Conservation (phyloP, 2,329 filamentous ascomycete species). For the Metarhizium guizhouense region DNA sequence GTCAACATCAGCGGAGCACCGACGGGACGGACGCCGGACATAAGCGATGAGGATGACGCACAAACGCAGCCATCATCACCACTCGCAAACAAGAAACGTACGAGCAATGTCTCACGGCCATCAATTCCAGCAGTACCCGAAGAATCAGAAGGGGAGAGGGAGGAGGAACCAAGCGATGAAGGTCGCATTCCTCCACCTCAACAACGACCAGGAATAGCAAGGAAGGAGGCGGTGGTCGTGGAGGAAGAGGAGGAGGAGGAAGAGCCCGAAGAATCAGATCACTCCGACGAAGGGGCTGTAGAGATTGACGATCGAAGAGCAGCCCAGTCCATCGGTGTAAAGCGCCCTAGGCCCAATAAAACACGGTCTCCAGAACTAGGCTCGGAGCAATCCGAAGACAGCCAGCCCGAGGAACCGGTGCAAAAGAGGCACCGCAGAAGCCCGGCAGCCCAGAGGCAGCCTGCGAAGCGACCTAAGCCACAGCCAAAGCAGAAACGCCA, state of each 20-base stretch:
- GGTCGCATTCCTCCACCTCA: neutral
- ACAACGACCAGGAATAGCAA: neutral
- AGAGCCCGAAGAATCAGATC: slow-evolving; percentile 6
- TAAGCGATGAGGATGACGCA: neutral
- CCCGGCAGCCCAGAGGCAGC: slow-evolving; percentile 34
- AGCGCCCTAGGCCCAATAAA: slow-evolving; percentile 30
- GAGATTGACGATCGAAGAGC: slow-evolving; percentile 35
- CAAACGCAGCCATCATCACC: slow-evolving; percentile 29
- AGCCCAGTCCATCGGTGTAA: slow-evolving; percentile 31
- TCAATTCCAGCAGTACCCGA: neutral
- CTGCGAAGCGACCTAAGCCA: slow-evolving; percentile 7
- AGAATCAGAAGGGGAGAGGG: slow-evolving; percentile 9
- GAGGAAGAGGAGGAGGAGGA: slow-evolving; percentile 11
- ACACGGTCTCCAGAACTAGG: slow-evolving; percentile 34
- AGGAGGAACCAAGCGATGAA: slow-evolving; percentile 16
- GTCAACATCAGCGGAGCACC: neutral
- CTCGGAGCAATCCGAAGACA: slow-evolving; percentile 21
- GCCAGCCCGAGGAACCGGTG: slow-evolving; percentile 8
- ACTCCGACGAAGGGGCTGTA: slow-evolving; percentile 28
- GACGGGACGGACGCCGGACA: neutral
- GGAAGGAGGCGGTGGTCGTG: slow-evolving; percentile 1
- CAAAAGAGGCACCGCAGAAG: slow-evolving; percentile 21
- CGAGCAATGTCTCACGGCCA: slow-evolving; percentile 17
- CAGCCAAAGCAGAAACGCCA: slow-evolving; percentile 13
- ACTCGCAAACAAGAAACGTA: slow-evolving; percentile 30